Percentiles rank a stretch among this genome's conserved stretches.
These are phyloP conservation scores for Golubevia pallescens DNA, from an alignment of 1,284 basidiomycete genomes.

Conservation along the genomic window DNA sequence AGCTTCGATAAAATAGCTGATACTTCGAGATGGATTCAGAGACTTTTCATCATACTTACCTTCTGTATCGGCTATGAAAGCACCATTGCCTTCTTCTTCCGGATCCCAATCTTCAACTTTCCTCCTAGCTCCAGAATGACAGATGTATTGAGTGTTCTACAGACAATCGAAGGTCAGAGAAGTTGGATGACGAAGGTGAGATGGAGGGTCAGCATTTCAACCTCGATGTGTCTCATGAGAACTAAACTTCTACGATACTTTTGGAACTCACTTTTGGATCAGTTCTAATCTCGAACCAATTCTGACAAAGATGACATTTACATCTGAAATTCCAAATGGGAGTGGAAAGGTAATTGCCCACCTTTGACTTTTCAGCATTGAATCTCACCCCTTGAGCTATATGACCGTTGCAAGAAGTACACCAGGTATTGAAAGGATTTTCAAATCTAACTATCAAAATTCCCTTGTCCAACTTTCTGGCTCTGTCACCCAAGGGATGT, in stretches of 20 bases:
- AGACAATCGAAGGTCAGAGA: background rate
- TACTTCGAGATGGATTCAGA: background rate
- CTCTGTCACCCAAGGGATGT: constrained; percentile 24
- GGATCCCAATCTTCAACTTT: constrained; percentile 41
- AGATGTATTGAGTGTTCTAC: constrained; percentile 40
- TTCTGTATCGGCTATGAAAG: constrained; percentile 12
- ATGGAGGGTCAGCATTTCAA: no score
- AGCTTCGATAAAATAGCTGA: no score
- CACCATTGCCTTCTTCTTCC: constrained; percentile 19
- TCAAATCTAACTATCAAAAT: constrained; percentile 52
- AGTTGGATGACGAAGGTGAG: background rate
- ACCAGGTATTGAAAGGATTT: constrained; percentile 49
- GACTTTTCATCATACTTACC: constrained; percentile 10
- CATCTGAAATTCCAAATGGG: constrained; percentile 42
- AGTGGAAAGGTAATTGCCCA: constrained; percentile 33
- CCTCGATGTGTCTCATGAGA: background rate
- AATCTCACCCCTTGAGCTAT: constrained; percentile 45
- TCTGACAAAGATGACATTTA: constrained; percentile 30
- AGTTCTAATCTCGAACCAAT: constrained; percentile 36
- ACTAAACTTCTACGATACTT: background rate
- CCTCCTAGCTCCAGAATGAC: constrained; percentile 22
- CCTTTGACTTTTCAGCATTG: constrained; percentile 44
- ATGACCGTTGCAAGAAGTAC: constrained; percentile 20
- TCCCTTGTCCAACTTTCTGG: constrained; percentile 19
- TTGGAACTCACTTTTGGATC: constrained; percentile 31